Percentiles rank a stretch among this genome's conserved stretches.
phyloP scores from a whole-genome alignment of 805 yeast genomes.

The Millerozyma miso region DNA sequence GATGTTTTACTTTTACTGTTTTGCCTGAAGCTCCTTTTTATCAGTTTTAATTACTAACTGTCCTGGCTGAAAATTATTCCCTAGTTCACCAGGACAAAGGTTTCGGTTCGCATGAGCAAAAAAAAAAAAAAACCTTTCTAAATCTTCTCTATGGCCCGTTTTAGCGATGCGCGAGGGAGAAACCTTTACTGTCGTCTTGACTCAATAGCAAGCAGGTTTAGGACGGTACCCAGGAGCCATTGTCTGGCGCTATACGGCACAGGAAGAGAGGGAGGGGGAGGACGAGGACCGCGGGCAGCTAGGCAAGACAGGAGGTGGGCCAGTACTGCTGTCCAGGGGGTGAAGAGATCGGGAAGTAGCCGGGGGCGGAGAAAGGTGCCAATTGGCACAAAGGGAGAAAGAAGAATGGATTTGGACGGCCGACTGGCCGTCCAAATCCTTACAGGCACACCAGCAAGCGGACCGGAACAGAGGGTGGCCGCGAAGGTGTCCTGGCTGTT shows the following conservation, averaged over 20 bases:
- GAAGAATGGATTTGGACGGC: too few species aligned
- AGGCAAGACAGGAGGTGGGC: too few species aligned
- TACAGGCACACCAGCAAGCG: too few species aligned
- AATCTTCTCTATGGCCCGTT: not conserved
- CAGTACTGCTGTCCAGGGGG: too few species aligned
- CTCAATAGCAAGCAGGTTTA: not conserved
- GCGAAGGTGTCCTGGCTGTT: too few species aligned
- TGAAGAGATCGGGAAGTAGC: too few species aligned
- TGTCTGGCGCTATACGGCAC: not conserved
- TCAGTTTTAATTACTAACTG: not conserved
- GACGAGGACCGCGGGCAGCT: not conserved
- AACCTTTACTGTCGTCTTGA: not conserved
- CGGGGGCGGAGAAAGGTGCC: too few species aligned
- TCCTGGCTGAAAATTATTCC: not conserved
- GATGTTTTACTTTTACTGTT: not conserved
- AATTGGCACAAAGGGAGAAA: too few species aligned
- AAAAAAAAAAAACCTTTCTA: not conserved
- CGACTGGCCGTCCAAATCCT: too few species aligned
- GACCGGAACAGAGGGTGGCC: too few species aligned
- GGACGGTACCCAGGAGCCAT: not conserved
- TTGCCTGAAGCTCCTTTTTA: not conserved
- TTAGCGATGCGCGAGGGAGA: not conserved
- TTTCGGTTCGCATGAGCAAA: not conserved
- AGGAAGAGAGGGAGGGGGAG: not conserved
- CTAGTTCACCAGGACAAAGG: not conserved